Evolutionary conservation across 805 yeast genomes (phyloP), one percentile per base, ranked within the genome.

Genomic region (Pichia cephalocereana): DNA sequence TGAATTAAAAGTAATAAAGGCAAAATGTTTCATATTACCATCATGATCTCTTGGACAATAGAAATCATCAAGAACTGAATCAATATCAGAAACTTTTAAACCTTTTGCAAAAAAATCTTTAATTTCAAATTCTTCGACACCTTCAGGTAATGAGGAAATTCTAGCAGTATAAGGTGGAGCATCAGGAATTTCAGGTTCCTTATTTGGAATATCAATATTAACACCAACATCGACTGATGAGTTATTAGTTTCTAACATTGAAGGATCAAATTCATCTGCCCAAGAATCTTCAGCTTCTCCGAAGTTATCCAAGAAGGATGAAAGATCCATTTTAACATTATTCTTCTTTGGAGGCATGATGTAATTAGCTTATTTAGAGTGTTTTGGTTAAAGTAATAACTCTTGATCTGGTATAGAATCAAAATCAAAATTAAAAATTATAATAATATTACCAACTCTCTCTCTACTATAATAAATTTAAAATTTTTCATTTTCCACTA

Each of bases 101-200:
- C 69, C 70, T 51, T 75, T 77, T 57, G 77, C 82, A 49, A 85
- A 75, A 72, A 83, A 84, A 27, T 75, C 76, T 46, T 65, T 70
- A 50, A 85, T 71, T 8, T 72, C 77, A 37, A 72, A 79, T 66
- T 91, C 97, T 43, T 72, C 66, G 41, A 79, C 76, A 50, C 86
- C 95, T 50, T 85, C 90, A 51, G 96, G 87, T 62, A 93, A 77
- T 70, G 90, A 89, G 63, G 79, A 79, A 56, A 91, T 75, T 64
- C 87, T 80, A n/a, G 96, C 97, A 60, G 86, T 83, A 75, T 68
- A 93, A 47, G 99, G 99, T 18, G 97, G 89, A 46, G 70, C 75
- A 58, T 88, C 91, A 42, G 99, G 99, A 52, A 93, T 75, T 40
- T 96, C 58, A 46, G 66, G 64, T 44, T 45, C 53, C 6, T 32